Evolutionary conservation across 2,329 filamentous ascomycete species (phyloP).

Genomic region (Ophiostoma piceae): DNA sequence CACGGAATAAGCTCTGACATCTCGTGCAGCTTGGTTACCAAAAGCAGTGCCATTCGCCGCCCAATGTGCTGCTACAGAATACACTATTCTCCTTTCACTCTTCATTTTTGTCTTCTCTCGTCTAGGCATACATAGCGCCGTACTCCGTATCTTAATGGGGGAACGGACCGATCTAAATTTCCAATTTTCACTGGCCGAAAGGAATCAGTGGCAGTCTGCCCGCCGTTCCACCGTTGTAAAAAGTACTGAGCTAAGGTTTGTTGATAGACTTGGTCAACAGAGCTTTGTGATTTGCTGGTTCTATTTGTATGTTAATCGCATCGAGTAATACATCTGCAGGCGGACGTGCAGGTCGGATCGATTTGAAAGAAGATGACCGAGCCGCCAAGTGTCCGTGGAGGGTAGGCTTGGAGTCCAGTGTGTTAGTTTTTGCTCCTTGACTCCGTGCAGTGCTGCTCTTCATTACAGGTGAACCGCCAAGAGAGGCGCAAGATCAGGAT

Average conservation of each 20-base stretch:
- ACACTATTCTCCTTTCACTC: not conserved
- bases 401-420: not conserved
- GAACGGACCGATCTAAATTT: conserved; percentile 15
- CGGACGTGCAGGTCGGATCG: not conserved
- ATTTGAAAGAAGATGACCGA: not conserved
- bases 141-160: conserved; percentile 16
- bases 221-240: not conserved
- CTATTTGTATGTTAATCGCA: not conserved
- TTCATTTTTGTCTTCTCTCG: not conserved
- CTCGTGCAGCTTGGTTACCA: not conserved
- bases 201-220: not conserved
- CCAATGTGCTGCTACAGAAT: not conserved
- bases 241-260: not conserved
- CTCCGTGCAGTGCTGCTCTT: not conserved
- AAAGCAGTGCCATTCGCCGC: conserved; percentile 21
- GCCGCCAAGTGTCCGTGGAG: not conserved
- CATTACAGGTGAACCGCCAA: conserved; percentile 8
- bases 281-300: not conserved
- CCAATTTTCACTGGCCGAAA: conserved; percentile 2
- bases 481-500: conserved; percentile 1
- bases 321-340: conserved; percentile 4
- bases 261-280: not conserved
- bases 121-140: not conserved
- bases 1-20: no score
- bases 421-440: not conserved